Evolutionary conservation across 148 eudicot species (phyloP).

Genomic region (Spergularia marina): DNA sequence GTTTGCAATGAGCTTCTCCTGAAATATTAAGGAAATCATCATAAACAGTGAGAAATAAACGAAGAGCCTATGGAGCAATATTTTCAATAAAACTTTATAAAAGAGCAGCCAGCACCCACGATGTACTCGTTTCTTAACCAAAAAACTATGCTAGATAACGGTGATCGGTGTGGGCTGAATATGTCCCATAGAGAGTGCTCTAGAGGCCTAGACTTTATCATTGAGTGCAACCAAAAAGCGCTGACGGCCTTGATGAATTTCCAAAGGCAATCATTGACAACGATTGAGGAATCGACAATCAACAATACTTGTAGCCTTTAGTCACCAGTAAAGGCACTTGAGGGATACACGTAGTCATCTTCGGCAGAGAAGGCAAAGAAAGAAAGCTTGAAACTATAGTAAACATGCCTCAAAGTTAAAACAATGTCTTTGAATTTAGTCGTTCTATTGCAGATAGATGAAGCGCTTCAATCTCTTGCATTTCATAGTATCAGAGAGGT

Average conservation of each 20-base stretch:
- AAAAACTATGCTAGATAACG: neutral
- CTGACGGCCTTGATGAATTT: neutral
- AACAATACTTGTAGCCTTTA: neutral
- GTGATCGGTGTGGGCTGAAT: neutral
- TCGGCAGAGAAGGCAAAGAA: neutral
- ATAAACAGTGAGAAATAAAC: constrained; percentile 8
- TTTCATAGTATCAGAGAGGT: neutral
- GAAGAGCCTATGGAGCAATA: neutral
- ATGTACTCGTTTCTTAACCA: neutral
- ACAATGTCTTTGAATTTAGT: neutral
- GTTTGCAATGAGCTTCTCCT: constrained; percentile 71
- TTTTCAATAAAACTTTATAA: neutral
- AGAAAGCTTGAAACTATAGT: neutral
- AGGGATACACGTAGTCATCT: neutral
- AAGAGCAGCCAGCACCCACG: neutral
- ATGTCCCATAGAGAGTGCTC: neutral
- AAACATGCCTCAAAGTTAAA: neutral
- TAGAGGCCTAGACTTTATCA: neutral
- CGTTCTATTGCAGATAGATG: neutral
- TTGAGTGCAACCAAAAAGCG: neutral
- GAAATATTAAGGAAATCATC: constrained; percentile 27
- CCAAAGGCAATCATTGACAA: neutral
- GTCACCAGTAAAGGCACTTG: neutral
- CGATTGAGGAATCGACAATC: neutral
- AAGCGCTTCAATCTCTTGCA: neutral